A percentile compares a stretch with the other conserved stretches of the same genome.
phyloP scores from a whole-genome alignment of 768 basidiomycete genomes.

The Boletus sensibilis region DNA sequence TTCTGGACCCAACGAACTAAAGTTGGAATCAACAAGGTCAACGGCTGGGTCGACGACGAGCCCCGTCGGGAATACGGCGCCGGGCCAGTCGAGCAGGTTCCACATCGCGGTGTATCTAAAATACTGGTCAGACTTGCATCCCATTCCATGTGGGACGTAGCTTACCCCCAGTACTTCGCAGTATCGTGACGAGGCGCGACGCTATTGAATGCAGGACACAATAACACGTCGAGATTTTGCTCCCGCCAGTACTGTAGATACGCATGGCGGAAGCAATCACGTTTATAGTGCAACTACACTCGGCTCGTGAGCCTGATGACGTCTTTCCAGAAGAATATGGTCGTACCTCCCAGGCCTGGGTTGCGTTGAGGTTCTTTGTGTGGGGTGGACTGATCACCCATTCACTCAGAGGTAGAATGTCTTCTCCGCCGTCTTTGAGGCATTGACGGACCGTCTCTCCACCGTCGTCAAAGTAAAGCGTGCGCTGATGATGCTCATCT shows the following conservation, averaged over 20 bases:
- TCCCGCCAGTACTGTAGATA: conserved; percentile 39
- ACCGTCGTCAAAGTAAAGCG: conserved; percentile 41
- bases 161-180: conserved; percentile 35
- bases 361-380: conserved; percentile 24
- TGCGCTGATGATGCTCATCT: conserved; percentile 21
- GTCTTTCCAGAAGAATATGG: neutral
- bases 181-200: conserved; percentile 41
- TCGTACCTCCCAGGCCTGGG: conserved; percentile 32
- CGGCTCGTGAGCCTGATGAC: neutral
- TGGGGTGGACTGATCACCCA: conserved; percentile 36
- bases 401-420: conserved; percentile 35
- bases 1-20: conserved; percentile 15
- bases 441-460: conserved; percentile 28
- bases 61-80: conserved; percentile 46
- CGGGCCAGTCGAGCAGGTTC: conserved; percentile 47
- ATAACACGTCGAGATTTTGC: conserved; percentile 40
- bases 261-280: conserved; percentile 36
- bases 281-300: conserved; percentile 26
- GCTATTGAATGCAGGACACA: conserved; percentile 37
- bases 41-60: conserved; percentile 27
- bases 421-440: conserved; percentile 34
- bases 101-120: conserved; percentile 41
- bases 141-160: neutral
- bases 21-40: conserved; percentile 17
- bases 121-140: neutral